phyloP scores from a whole-genome alignment of 2,329 filamentous ascomycete species.

The Zymoseptoria pseudotritici region DNA sequence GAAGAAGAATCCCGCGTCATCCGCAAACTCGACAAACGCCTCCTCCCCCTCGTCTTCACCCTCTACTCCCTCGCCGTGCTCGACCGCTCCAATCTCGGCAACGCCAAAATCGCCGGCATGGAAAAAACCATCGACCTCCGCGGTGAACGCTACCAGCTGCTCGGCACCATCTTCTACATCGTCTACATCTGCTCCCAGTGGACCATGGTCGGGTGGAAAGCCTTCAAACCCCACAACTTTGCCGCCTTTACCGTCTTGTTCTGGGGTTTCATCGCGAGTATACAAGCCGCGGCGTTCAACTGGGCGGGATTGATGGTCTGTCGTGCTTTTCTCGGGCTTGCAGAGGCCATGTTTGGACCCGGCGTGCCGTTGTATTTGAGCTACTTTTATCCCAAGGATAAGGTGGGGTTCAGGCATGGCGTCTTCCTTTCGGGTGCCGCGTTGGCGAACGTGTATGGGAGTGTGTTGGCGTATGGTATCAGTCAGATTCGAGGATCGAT shows the following conservation, averaged over 20 bases:
- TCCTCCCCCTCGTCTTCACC: conserved; percentile 27
- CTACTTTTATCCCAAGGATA: conserved; percentile 53
- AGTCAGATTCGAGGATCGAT: conserved; percentile 51
- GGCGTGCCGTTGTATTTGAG: conserved; percentile 58
- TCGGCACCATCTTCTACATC: conserved; percentile 49
- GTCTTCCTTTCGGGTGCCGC: conserved; percentile 50
- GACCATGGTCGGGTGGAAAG: conserved; percentile 43
- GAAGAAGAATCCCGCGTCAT: conserved; percentile 25
- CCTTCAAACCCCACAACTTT: conserved; percentile 32
- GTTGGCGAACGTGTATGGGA: conserved; percentile 73
- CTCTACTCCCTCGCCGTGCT: conserved; percentile 28
- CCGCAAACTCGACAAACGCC: conserved; percentile 26
- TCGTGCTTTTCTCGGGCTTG: conserved; percentile 41
- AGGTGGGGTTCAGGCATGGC: conserved; percentile 50
- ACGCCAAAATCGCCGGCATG: conserved; percentile 37
- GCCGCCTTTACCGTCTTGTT: conserved; percentile 36
- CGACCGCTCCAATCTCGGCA: conserved; percentile 31
- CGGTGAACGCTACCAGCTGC: conserved; percentile 43
- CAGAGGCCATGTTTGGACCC: conserved; percentile 29
- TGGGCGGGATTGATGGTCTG: conserved; percentile 45
- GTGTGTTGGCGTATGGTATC: conserved; percentile 57
- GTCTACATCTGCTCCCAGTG: conserved; percentile 33
- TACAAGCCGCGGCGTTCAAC: conserved; percentile 38
- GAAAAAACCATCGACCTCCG: conserved; percentile 40
- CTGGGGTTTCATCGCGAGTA: conserved; percentile 43